A percentile compares a stretch with the other conserved stretches of the same genome.
phyloP scores from a whole-genome alignment of 2,329 filamentous ascomycete species.

The Calonectria naviculata region DNA sequence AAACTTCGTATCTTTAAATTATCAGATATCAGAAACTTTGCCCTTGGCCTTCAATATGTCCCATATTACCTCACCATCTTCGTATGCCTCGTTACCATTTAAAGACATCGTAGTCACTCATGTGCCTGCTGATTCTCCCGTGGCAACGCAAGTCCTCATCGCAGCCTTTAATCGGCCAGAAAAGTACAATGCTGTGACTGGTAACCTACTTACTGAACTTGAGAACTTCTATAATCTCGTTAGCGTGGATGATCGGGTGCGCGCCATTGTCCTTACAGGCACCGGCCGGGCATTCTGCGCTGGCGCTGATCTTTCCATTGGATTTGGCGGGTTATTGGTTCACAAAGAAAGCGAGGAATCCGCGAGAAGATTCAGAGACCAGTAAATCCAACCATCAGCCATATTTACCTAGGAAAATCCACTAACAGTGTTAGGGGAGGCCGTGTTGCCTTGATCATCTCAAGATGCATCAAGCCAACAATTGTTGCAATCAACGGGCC shows the following conservation, averaged over 20 bases:
- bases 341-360: conserved; percentile 15
- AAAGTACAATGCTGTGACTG: conserved; percentile 65
- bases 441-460: conserved; percentile 7
- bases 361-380: conserved; percentile 3
- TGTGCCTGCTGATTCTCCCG: neutral
- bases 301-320: conserved; percentile 64
- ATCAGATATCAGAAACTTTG: neutral
- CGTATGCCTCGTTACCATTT: neutral
- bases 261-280: conserved; percentile 70
- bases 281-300: conserved; percentile 71
- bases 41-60: neutral
- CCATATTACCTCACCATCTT: neutral
- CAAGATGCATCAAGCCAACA: conserved; percentile 15
- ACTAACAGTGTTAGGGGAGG: neutral
- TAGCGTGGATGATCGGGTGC: conserved; percentile 65
- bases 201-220: conserved; percentile 55
- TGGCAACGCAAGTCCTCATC: conserved; percentile 53
- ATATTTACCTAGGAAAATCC: neutral
- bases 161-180: conserved; percentile 63
- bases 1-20: neutral
- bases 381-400: neutral
- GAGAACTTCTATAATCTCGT: conserved; percentile 63
- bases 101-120: conserved; percentile 14
- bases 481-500: conserved; percentile 22
- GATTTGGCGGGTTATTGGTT: conserved; percentile 6